These are phyloP conservation scores for Lactifluus hygrophoroides DNA, from an alignment of 768 basidiomycete genomes.

Conservation along the genomic window DNA sequence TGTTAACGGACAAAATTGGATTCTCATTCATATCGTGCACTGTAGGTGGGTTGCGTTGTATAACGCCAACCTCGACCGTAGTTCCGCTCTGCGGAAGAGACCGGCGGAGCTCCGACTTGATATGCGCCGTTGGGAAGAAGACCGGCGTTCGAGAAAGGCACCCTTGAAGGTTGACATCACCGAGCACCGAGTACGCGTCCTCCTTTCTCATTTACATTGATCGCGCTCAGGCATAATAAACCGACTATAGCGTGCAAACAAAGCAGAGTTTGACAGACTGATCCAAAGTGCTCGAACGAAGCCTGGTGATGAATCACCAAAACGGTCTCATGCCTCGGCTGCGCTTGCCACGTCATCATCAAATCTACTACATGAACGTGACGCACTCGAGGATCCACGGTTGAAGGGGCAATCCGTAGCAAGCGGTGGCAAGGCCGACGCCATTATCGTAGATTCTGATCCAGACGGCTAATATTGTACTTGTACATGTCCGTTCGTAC, in stretches of 20 bases:
- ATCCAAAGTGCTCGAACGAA: constrained; percentile 9
- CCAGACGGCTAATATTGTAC: constrained; percentile 1
- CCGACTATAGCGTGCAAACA: constrained; percentile 14
- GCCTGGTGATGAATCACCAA: background rate
- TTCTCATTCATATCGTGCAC: background rate
- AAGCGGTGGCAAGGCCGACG: background rate
- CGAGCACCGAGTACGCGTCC: constrained; percentile 13
- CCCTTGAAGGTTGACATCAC: constrained; percentile 7
- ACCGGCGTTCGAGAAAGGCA: constrained; percentile 7
- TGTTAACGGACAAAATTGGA: background rate
- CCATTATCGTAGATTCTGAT: constrained; percentile 12
- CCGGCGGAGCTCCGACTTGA: constrained; percentile 17
- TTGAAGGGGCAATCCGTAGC: background rate
- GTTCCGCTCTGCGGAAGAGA: constrained; percentile 10
- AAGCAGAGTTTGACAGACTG: constrained; percentile 18
- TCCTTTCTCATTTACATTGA: background rate
- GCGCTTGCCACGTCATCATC: background rate
- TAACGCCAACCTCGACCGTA: constrained; percentile 25
- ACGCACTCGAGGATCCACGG: background rate
- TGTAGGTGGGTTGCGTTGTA: constrained; percentile 23
- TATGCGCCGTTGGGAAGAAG: constrained; percentile 22
- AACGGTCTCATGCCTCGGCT: background rate
- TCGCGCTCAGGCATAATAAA: background rate
- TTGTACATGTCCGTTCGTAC: background rate
- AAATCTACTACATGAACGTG: background rate